phyloP scores from a whole-genome alignment of 108 stramenopile species.

The Pseudonitzschia multiseries region DNA sequence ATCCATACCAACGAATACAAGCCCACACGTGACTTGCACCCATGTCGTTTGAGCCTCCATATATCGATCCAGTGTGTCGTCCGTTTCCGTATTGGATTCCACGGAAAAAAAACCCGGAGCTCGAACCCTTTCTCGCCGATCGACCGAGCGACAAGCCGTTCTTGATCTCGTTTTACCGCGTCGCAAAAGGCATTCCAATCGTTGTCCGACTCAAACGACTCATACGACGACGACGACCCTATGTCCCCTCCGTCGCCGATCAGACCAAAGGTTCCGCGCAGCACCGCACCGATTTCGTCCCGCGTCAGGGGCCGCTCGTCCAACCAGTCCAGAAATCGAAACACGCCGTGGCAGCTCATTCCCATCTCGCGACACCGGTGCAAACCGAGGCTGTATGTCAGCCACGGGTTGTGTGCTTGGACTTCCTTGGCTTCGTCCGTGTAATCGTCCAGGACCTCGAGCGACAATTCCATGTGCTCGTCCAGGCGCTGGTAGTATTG shows the following conservation, averaged over 20 bases:
- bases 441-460: slow-evolving; percentile 82
- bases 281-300: slow-evolving; percentile 41
- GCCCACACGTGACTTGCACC: neutral
- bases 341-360: slow-evolving; percentile 26
- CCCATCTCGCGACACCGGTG: slow-evolving; percentile 79
- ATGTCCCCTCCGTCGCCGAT: neutral
- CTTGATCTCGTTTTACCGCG: slow-evolving; percentile 5
- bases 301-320: slow-evolving; percentile 53
- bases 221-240: too few species aligned
- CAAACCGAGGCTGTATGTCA: slow-evolving; percentile 60
- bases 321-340: slow-evolving; percentile 53
- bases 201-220: neutral
- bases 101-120: slow-evolving; percentile 20
- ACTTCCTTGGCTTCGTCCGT: slow-evolving; percentile 73
- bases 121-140: neutral
- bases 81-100: slow-evolving; percentile 41
- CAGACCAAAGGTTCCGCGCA: slow-evolving; percentile 7
- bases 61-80: slow-evolving; percentile 40
- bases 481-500: slow-evolving; percentile 64
- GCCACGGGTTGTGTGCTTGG: slow-evolving; percentile 61
- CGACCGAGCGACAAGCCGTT: slow-evolving; percentile 3
- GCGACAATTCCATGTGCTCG: slow-evolving; percentile 46
- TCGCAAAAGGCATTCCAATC: slow-evolving; percentile 24
- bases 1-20: neutral
- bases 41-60: slow-evolving; percentile 2